Evolutionary conservation across 176 grass and related monocot species (phyloP).

Genomic region (Themeda triandra): DNA sequence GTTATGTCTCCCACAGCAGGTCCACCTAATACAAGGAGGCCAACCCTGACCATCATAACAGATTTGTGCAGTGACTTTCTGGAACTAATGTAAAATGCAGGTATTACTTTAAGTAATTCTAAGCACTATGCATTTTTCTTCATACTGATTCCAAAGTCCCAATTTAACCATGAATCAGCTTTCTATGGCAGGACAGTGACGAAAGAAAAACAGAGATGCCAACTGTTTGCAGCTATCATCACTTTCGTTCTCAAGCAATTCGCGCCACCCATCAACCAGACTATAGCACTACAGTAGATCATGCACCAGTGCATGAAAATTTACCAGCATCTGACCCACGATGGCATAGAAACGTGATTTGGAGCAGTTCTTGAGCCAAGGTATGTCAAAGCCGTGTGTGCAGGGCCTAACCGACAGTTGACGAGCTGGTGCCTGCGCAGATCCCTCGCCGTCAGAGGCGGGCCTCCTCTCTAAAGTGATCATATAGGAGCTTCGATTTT

Average conservation of each 20-base stretch:
- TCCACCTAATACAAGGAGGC: constrained; percentile 55
- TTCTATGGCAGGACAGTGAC: background rate
- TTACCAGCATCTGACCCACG: background rate
- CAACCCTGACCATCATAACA: constrained; percentile 17
- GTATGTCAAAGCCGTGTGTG: too few relatives aligned
- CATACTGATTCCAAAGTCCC: background rate
- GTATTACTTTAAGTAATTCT: too few relatives aligned
- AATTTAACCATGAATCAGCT: background rate
- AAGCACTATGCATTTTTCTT: background rate
- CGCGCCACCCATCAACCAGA: background rate
- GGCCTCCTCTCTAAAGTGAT: too few relatives aligned
- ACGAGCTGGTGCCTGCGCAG: too few relatives aligned
- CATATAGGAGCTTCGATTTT: too few relatives aligned
- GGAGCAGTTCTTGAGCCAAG: too few relatives aligned
- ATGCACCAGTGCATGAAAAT: background rate
- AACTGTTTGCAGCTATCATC: background rate
- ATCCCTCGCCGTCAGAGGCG: too few relatives aligned
- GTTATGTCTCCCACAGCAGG: constrained; percentile 96
- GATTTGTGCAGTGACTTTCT: constrained; percentile 42
- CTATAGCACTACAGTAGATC: too few relatives aligned
- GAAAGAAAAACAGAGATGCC: background rate
- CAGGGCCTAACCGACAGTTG: too few relatives aligned
- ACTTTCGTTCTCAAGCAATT: background rate
- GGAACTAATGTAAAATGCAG: too few relatives aligned
- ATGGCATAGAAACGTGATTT: too few relatives aligned